Evolutionary conservation across 345 rosid genomes (phyloP).

Genomic region (Populus euphratica): DNA sequence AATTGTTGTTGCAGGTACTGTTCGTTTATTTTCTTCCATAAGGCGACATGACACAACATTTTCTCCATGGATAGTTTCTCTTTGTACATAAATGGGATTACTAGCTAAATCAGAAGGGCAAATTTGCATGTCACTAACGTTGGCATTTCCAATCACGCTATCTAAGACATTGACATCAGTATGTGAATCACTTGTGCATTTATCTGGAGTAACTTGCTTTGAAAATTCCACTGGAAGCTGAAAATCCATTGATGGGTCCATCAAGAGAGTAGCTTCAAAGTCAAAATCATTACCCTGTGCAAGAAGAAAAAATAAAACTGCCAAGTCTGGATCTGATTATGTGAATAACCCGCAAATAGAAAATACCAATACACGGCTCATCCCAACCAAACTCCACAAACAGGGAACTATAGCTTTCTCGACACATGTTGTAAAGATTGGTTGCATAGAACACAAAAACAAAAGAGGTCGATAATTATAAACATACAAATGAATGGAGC

Average conservation of each 20-base stretch:
- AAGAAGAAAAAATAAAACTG: conserved; percentile 1
- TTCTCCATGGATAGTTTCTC: conserved; percentile 37
- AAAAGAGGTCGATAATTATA: no score
- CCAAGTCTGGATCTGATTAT: background rate
- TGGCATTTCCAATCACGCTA: conserved; percentile 15
- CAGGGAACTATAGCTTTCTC: background rate
- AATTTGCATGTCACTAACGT: conserved; percentile 23
- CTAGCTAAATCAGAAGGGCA: conserved; percentile 20
- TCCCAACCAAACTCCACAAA: background rate
- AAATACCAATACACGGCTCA: background rate
- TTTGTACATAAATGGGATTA: conserved; percentile 14
- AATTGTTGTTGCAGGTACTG: conserved; percentile 28
- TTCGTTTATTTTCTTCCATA: conserved; percentile 39
- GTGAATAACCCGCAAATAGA: background rate
- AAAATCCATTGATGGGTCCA: conserved; percentile 28
- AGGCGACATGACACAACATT: conserved; percentile 2
- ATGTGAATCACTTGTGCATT: conserved; percentile 17
- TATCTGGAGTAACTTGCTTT: conserved; percentile 24
- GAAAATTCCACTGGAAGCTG: conserved; percentile 32
- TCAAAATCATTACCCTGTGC: conserved; percentile 28
- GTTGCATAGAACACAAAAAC: no score
- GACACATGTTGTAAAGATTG: no score
- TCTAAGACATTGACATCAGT: conserved; percentile 20
- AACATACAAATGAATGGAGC: no score
- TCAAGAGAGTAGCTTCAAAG: conserved; percentile 19